phyloP scores from a whole-genome alignment of 352 stramenopile genomes.

The Proteromonas lacertae region DNA sequence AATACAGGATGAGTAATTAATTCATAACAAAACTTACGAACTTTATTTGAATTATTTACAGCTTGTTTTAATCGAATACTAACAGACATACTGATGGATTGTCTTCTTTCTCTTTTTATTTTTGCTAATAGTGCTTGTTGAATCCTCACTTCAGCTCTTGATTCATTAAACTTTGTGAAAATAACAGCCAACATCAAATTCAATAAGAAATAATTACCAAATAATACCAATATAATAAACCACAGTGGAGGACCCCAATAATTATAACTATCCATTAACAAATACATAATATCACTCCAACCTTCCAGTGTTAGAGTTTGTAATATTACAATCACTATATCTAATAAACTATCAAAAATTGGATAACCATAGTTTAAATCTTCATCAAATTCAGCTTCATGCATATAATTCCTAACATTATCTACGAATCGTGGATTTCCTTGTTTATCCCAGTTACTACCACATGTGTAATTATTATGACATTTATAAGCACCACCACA shows the following conservation, averaged over 20 bases:
- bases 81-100: background rate
- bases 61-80: background rate
- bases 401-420: conserved; percentile 7
- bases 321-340: conserved; percentile 56
- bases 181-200: conserved; percentile 59
- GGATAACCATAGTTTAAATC: conserved; percentile 47
- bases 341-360: conserved; percentile 55
- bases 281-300: conserved; percentile 15
- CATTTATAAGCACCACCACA: background rate
- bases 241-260: conserved; percentile 22
- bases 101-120: background rate
- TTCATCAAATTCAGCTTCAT: conserved; percentile 14
- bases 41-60: background rate
- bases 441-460: conserved; percentile 17
- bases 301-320: conserved; percentile 62
- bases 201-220: conserved; percentile 61
- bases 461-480: conserved; percentile 4
- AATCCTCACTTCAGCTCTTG: background rate
- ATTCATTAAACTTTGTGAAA: conserved; percentile 24
- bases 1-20: too few species aligned
- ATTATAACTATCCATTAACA: conserved; percentile 4
- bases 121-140: background rate
- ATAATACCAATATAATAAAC: conserved; percentile 49
- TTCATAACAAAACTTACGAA: too few species aligned
- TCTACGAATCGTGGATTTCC: conserved; percentile 15